Base-by-base conservation (phyloP, 2,329 filamentous ascomycete genomes). In the Aspergillus sp. region DNA sequence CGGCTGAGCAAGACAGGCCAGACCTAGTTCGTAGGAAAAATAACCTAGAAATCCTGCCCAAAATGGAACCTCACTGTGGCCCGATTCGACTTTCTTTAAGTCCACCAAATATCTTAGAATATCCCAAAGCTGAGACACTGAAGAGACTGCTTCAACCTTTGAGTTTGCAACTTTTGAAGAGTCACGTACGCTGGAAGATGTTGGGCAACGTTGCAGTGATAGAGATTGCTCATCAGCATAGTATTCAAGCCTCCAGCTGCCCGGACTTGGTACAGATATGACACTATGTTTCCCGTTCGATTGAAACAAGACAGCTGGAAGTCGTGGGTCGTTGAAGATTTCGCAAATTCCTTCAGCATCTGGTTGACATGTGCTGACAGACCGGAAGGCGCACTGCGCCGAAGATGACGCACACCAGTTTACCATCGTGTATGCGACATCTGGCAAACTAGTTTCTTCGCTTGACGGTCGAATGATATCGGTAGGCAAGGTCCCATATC, bases 41-140 rank as follows among this genome's bases (percentile, higher is more conserved):
- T 89, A 96, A 0, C 92, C 92, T 75, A 96, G 85, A 58, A 96
- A 87, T 0, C 92, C 92, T 52, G 91, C 92, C 74, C 90, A 86
- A 70, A 96, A 96, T 0, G 90, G 79, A 19, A 77, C 67, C 1
- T 73, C 61, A 4, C 51, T 40, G 60, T 71, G 68, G 1, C 75
- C 75, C 17, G 64, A 65, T 17, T 63, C 60, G 9, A 79, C 69
- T 52, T 68, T 75, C 50, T 74, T 76, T 64, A 68, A 68, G n/a
- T 75, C 68, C 66, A 80, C 70, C 55, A 79, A 66, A 50, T 72
- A 70, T 19, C 70, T 67, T 14, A 77, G 62, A 12, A 65, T 58
- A 58, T 75, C 69, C 72, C 73, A 75, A 14, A 77, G 58, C 19
- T 70, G 67, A 49, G 60, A 50, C 9, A 68, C 65, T 1, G 60